Percentiles rank a stretch among this genome's conserved stretches.
These are phyloP conservation scores for Ceratobasidium sp. DNA, from an alignment of 1,284 basidiomycete genomes.

Conservation along the genomic window DNA sequence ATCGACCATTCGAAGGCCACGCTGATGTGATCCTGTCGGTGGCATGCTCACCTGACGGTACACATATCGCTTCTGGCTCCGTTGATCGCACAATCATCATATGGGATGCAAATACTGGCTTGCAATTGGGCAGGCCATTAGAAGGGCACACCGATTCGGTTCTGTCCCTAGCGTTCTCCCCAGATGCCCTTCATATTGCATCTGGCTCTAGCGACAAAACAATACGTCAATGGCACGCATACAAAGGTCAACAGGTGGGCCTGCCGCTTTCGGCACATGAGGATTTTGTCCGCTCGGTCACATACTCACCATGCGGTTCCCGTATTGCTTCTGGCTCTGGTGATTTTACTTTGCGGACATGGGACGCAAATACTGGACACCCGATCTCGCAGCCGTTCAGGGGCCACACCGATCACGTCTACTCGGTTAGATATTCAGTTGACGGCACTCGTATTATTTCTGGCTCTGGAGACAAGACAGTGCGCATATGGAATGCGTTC, in stretches of 20 bases:
- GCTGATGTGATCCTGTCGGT: background rate
- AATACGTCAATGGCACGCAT: slow-evolving; percentile 53
- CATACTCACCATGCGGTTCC: slow-evolving; percentile 4
- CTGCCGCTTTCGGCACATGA: background rate
- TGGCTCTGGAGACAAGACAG: background rate
- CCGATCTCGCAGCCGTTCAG: background rate
- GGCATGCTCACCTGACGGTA: background rate
- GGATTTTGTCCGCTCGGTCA: background rate
- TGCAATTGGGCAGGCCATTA: background rate
- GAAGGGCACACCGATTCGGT: slow-evolving; percentile 3
- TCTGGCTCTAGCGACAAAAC: slow-evolving; percentile 48
- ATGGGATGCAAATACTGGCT: background rate
- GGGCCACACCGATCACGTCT: background rate
- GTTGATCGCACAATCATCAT: background rate
- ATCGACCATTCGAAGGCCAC: background rate
- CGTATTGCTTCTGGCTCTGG: background rate
- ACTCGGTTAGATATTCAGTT: background rate
- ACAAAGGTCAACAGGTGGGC: slow-evolving; percentile 43
- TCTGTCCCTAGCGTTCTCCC: background rate
- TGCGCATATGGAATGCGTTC: background rate
- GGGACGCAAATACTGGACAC: background rate
- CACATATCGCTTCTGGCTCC: background rate
- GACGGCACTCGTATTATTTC: background rate
- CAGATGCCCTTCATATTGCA: background rate
- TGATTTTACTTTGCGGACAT: background rate